These are phyloP conservation scores for Stenocarpella maydis DNA, from an alignment of 2,329 filamentous ascomycete species.

Conservation along the genomic window DNA sequence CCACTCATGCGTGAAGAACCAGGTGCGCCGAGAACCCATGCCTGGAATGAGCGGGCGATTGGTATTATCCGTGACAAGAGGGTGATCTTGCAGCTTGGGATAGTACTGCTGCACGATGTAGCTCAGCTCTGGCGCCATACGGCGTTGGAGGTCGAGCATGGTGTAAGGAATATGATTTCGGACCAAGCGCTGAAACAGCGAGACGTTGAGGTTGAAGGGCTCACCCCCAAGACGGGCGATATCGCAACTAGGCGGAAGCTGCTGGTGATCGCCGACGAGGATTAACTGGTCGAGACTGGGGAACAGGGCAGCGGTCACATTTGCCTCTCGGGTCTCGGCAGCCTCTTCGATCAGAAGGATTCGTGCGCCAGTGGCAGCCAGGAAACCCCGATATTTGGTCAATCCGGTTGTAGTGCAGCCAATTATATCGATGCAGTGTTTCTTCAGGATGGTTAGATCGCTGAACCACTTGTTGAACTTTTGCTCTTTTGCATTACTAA, in stretches of 20 bases:
- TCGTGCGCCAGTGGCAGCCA: conserved; percentile 71
- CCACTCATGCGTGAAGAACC: conserved; percentile 62
- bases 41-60: conserved; percentile 54
- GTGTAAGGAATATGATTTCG: conserved; percentile 68
- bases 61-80: conserved; percentile 45
- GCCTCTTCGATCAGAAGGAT: conserved; percentile 82
- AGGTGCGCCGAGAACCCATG: conserved; percentile 49
- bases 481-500: conserved; percentile 57
- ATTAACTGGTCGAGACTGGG: conserved; percentile 62
- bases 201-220: conserved; percentile 75
- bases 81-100: conserved; percentile 53
- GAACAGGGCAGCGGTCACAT: conserved; percentile 60
- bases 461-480: conserved; percentile 67
- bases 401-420: conserved; percentile 80
- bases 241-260: conserved; percentile 75
- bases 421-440: conserved; percentile 58
- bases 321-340: conserved; percentile 76
- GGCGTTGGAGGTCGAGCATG: conserved; percentile 72
- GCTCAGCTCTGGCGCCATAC: conserved; percentile 58
- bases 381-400: conserved; percentile 78
- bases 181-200: conserved; percentile 83
- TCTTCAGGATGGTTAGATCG: conserved; percentile 56
- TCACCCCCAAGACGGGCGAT: conserved; percentile 63
- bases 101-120: conserved; percentile 58
- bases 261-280: conserved; percentile 80